These are phyloP conservation scores for Microthlaspi erraticum DNA, from an alignment of 345 rosid species.

Conservation along the genomic window DNA sequence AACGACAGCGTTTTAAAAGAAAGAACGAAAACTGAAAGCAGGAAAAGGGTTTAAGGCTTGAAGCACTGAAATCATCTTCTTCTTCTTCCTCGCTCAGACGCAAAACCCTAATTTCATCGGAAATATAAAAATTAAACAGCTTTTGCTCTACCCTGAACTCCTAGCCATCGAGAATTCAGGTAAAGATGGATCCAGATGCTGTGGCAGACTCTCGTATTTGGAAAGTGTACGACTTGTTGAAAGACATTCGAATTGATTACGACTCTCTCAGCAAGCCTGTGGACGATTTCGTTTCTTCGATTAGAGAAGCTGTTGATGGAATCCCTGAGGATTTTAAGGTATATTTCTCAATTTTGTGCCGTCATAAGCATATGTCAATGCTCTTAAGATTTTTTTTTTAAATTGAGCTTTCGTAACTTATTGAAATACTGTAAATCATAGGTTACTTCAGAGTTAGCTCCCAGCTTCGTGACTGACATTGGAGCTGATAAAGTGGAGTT, in stretches of 20 bases:
- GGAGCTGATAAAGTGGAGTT: conserved; percentile 85
- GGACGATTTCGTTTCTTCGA: conserved; percentile 28
- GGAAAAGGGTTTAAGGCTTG: background rate
- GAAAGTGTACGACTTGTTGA: conserved; percentile 38
- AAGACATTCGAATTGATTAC: conserved; percentile 34
- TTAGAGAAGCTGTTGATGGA: conserved; percentile 22
- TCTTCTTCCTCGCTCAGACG: conserved; percentile 19
- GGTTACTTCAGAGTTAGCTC: conserved; percentile 71
- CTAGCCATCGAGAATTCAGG: background rate
- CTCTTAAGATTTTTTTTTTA: background rate
- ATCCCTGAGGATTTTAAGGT: conserved; percentile 33
- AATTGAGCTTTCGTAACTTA: conserved; percentile 7
- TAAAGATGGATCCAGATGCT: conserved; percentile 36
- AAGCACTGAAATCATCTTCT: background rate
- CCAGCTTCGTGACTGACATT: conserved; percentile 68
- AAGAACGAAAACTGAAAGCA: background rate
- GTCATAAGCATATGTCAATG: conserved; percentile 3
- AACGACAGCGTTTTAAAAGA: background rate
- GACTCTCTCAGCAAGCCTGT: conserved; percentile 36
- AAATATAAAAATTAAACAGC: background rate
- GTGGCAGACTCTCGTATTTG: conserved; percentile 29
- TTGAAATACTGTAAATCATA: conserved; percentile 30
- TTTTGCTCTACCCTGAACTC: conserved; percentile 2
- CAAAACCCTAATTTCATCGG: conserved; percentile 17
- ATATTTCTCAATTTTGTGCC: background rate